phyloP scores from a whole-genome alignment of 75 land plant species.

The Picea glauca region DNA sequence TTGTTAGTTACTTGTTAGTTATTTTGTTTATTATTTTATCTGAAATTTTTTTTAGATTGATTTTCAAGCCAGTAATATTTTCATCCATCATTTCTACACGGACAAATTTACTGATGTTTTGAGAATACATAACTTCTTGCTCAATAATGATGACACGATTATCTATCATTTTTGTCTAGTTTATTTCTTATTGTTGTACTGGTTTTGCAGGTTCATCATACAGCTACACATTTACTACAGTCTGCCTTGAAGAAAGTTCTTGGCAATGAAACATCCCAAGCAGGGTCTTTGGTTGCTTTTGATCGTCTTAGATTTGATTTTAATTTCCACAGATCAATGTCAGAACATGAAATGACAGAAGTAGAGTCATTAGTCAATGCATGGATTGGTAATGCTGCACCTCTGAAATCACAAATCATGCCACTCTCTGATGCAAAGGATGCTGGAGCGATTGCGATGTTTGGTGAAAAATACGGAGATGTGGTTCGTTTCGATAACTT shows the following conservation, averaged over 20 bases:
- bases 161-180: background rate
- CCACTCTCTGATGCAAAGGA: conserved; percentile 70
- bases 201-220: conserved; percentile 81
- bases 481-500: conserved; percentile 40
- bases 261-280: conserved; percentile 89
- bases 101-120: background rate
- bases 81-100: background rate
- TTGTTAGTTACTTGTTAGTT: no score
- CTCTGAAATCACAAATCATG: conserved; percentile 77
- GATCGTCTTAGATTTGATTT: conserved; percentile 95
- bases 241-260: conserved; percentile 83
- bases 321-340: conserved; percentile 71
- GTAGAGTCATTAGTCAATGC: conserved; percentile 68
- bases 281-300: conserved; percentile 93
- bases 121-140: background rate
- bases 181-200: background rate
- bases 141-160: background rate
- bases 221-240: conserved; percentile 96
- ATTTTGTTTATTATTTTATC: background rate
- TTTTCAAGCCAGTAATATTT: background rate
- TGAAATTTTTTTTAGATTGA: background rate
- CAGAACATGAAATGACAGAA: conserved; percentile 53
- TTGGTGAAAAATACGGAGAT: conserved; percentile 96
- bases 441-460: conserved; percentile 97
- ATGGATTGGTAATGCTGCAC: conserved; percentile 82